Evolutionary conservation across 2,329 filamentous ascomycete genomes (phyloP).

Genomic region (Colletotrichum falcatum): DNA sequence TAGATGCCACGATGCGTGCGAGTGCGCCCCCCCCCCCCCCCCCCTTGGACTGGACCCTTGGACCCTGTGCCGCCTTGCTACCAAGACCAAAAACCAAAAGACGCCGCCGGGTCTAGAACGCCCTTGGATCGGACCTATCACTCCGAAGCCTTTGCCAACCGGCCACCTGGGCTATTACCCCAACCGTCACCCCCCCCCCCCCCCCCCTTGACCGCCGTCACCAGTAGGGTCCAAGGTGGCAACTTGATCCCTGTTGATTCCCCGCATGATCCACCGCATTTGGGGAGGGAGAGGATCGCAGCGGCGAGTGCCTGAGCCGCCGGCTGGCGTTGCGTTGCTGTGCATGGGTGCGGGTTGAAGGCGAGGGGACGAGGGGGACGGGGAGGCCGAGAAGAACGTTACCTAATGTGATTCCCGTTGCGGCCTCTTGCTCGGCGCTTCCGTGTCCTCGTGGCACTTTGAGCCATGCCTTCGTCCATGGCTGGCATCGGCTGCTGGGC

Average conservation of each 20-base stretch:
- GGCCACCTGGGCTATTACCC: neutral
- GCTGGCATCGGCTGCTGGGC: neutral
- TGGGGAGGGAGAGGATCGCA: neutral
- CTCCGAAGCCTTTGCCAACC: neutral
- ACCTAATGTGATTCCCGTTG: neutral
- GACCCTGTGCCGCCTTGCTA: neutral
- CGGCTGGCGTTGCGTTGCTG: conserved; percentile 4
- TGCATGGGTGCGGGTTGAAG: neutral
- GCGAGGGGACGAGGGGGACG: neutral
- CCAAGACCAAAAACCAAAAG: neutral
- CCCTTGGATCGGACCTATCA: neutral
- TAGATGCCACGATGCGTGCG: neutral
- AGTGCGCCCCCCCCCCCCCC: too few species aligned
- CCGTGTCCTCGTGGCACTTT: neutral
- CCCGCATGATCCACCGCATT: conserved; percentile 25
- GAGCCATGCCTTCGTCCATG: neutral
- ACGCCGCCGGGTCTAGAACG: conserved; percentile 9
- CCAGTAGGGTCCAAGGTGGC: neutral
- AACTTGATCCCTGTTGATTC: conserved; percentile 11
- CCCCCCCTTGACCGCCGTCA: neutral
- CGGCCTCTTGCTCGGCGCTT: neutral
- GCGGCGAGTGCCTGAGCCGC: neutral
- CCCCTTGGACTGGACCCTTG: neutral
- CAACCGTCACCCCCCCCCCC: conserved; percentile 3
- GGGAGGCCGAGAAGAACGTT: neutral